These are phyloP conservation scores for Mycena leptocephala DNA, from an alignment of 768 basidiomycete genomes.

Conservation along the genomic window DNA sequence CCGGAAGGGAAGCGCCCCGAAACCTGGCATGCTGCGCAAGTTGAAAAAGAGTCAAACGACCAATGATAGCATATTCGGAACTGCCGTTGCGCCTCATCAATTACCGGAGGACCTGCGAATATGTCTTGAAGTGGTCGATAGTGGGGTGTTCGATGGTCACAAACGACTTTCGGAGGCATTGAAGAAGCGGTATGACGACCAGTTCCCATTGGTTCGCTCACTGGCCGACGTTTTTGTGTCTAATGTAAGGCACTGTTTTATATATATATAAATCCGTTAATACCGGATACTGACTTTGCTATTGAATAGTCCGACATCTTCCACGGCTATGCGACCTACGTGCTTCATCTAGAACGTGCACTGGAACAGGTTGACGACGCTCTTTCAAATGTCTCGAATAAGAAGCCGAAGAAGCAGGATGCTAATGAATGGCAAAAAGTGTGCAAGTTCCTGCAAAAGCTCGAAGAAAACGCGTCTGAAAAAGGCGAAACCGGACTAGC, in stretches of 20 bases:
- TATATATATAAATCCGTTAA: slow-evolving; percentile 26
- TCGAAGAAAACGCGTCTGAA: slow-evolving; percentile 87
- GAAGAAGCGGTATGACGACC: slow-evolving; percentile 94
- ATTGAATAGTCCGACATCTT: slow-evolving; percentile 88
- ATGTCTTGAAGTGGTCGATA: slow-evolving; percentile 90
- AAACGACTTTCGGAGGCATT: slow-evolving; percentile 87
- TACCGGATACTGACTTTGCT: slow-evolving; percentile 29
- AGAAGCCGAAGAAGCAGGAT: slow-evolving; percentile 89
- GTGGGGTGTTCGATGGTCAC: slow-evolving; percentile 92
- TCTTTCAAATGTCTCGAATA: slow-evolving; percentile 74
- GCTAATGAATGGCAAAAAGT: slow-evolving; percentile 85
- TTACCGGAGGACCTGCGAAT: slow-evolving; percentile 90
- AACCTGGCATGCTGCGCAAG: slow-evolving; percentile 75
- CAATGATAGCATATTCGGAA: slow-evolving; percentile 62
- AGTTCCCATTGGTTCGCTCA: slow-evolving; percentile 93
- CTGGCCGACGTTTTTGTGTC: slow-evolving; percentile 97
- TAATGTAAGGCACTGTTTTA: slow-evolving; percentile 74
- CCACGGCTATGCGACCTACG: slow-evolving; percentile 94
- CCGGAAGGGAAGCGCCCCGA: slow-evolving; percentile 52
- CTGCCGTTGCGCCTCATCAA: slow-evolving; percentile 80
- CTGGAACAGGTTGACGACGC: slow-evolving; percentile 90
- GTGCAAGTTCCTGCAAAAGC: slow-evolving; percentile 78
- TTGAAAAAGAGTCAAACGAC: slow-evolving; percentile 77
- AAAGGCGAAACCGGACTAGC: slow-evolving; percentile 96
- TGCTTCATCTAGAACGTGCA: slow-evolving; percentile 94